Evolutionary conservation across 352 stramenopile genomes (phyloP).

Genomic region (Pythium phragmitis): DNA sequence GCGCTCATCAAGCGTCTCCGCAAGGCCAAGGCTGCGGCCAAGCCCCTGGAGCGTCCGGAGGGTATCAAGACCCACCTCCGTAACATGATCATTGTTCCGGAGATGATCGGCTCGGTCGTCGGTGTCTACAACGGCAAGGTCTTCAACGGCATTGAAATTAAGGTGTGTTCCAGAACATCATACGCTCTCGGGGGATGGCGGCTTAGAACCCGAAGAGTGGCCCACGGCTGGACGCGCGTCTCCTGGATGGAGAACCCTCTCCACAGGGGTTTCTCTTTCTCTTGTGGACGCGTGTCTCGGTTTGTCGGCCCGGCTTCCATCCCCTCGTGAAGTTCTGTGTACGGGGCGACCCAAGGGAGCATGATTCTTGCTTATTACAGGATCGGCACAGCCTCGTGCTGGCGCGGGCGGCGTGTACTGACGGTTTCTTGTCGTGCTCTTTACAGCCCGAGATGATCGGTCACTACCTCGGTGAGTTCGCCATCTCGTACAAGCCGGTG

Average conservation of each 20-base stretch:
- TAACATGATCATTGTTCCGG: slow-evolving; percentile 99
- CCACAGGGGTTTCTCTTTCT: background rate
- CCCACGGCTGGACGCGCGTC: background rate
- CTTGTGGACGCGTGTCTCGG: too few relatives aligned
- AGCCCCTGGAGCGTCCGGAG: slow-evolving; percentile 96
- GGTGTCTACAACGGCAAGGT: slow-evolving; percentile 99
- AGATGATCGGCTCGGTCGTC: slow-evolving; percentile 99
- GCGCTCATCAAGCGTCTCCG: slow-evolving; percentile 99
- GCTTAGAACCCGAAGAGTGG: slow-evolving; percentile 78
- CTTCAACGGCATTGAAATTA: slow-evolving; percentile 99
- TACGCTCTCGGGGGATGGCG: slow-evolving; percentile 75
- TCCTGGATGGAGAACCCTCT: background rate
- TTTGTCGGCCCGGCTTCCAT: slow-evolving; percentile 46
- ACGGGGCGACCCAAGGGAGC: slow-evolving; percentile 86
- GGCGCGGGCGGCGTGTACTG: slow-evolving; percentile 20
- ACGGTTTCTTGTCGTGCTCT: slow-evolving; percentile 18
- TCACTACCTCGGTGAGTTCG: slow-evolving; percentile 99
- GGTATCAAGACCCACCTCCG: slow-evolving; percentile 99
- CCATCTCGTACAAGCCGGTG: slow-evolving; percentile 98
- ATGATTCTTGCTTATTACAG: slow-evolving; percentile 25
- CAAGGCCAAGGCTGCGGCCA: slow-evolving; percentile 98
- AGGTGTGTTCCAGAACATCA: slow-evolving; percentile 91
- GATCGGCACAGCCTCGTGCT: slow-evolving; percentile 24
- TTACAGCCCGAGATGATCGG: slow-evolving; percentile 98
- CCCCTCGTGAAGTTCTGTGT: slow-evolving; percentile 88